A percentile compares a stretch with the other conserved stretches of the same genome.
Evolutionary conservation across 805 yeast genomes (phyloP).

Genomic region (Nakazawaea populi): DNA sequence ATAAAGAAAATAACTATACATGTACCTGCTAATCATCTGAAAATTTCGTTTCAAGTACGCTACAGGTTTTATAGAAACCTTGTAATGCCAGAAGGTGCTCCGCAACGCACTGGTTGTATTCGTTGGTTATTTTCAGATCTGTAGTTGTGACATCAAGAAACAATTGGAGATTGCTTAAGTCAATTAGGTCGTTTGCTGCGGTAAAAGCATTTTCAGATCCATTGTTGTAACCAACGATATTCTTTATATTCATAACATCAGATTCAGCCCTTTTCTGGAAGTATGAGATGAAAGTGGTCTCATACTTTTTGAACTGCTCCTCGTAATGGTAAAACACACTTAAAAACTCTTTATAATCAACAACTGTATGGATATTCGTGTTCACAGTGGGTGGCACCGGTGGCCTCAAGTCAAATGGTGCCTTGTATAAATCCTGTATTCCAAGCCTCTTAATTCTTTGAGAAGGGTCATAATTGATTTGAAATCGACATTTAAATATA

Average conservation of each 20-base stretch:
- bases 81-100: background rate
- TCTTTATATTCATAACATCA: slow-evolving; percentile 4
- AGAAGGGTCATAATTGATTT: background rate
- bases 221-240: slow-evolving; percentile 4
- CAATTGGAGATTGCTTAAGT: background rate
- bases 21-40: background rate
- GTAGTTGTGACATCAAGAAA: background rate
- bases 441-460: background rate
- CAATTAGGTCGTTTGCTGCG: background rate
- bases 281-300: slow-evolving; percentile 2
- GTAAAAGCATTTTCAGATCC: background rate
- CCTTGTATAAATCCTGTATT: background rate
- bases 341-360: background rate
- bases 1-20: no score
- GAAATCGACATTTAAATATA: slow-evolving; percentile 3
- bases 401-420: background rate
- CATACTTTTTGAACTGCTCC: slow-evolving; percentile 4
- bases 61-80: background rate
- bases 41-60: background rate
- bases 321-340: slow-evolving; percentile 2
- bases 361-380: background rate
- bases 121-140: background rate
- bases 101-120: background rate
- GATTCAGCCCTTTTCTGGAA: slow-evolving; percentile 1
- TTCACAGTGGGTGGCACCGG: background rate